Evolutionary conservation across 306 rosid species (phyloP).

Genomic region (Senna tora): DNA sequence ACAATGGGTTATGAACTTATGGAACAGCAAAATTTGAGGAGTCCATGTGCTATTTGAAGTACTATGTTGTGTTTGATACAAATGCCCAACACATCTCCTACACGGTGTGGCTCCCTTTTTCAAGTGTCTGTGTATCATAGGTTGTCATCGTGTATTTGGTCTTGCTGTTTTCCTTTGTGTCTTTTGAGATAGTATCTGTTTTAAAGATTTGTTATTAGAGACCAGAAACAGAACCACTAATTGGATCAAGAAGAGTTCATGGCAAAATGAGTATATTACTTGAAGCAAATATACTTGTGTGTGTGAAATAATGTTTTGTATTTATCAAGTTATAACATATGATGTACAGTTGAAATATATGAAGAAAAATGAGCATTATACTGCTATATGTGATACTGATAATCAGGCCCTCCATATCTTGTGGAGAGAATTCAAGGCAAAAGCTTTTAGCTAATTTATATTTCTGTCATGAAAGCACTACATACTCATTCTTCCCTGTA

Average conservation of each 20-base stretch:
- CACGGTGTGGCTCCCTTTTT: background rate
- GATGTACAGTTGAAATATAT: background rate
- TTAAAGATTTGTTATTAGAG: slow-evolving; percentile 24
- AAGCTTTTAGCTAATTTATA: slow-evolving; percentile 19
- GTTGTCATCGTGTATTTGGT: background rate
- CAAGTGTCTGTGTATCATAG: background rate
- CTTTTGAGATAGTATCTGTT: slow-evolving; percentile 25
- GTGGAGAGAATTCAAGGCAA: slow-evolving; percentile 5
- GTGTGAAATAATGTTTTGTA: background rate
- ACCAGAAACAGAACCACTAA: slow-evolving; percentile 9
- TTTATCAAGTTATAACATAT: slow-evolving; percentile 21
- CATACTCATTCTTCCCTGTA: slow-evolving; percentile 6
- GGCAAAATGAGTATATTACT: background rate
- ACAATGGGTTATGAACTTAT: background rate
- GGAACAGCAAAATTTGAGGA: background rate
- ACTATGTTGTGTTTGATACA: background rate
- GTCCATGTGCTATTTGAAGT: background rate
- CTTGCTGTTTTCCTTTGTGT: slow-evolving; percentile 2
- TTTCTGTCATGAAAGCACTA: slow-evolving; percentile 18
- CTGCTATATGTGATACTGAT: background rate
- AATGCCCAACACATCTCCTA: background rate
- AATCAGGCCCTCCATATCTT: background rate
- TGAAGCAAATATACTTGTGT: background rate
- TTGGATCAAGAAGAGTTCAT: slow-evolving; percentile 24
- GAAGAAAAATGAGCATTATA: slow-evolving; percentile 13